These are phyloP conservation scores for Boletus huronensis DNA, from an alignment of 768 basidiomycete genomes.

Conservation along the genomic window DNA sequence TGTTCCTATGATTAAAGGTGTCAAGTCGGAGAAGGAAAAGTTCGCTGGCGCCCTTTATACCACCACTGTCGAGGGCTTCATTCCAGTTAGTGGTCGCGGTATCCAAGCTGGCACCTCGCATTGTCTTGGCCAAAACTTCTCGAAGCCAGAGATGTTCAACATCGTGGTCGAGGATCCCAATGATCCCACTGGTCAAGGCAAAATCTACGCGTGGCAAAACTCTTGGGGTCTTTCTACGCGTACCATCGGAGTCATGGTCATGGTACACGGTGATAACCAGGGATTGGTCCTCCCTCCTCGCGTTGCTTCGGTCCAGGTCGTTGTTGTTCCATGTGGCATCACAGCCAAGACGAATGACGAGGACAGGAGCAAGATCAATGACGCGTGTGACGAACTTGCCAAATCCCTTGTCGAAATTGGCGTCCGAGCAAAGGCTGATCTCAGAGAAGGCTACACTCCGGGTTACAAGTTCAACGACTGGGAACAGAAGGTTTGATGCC, in stretches of 20 bases:
- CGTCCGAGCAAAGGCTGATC: constrained; percentile 83
- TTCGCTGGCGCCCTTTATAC: constrained; percentile 98
- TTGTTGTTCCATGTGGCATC: constrained; percentile 92
- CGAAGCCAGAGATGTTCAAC: constrained; percentile 94
- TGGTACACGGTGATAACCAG: constrained; percentile 98
- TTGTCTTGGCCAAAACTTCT: constrained; percentile 98
- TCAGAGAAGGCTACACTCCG: constrained; percentile 94
- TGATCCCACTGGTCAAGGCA: constrained; percentile 60
- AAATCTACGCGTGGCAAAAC: constrained; percentile 94
- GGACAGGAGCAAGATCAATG: constrained; percentile 66
- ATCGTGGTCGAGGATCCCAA: constrained; percentile 95
- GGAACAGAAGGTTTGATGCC: constrained; percentile 82
- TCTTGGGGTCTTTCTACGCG: constrained; percentile 98
- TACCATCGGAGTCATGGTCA: constrained; percentile 97
- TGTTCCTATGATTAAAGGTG: constrained; percentile 93
- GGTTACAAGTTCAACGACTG: constrained; percentile 99
- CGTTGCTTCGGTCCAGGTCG: constrained; percentile 88
- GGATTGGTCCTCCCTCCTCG: constrained; percentile 96
- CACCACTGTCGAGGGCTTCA: constrained; percentile 96
- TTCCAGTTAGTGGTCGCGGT: constrained; percentile 94
- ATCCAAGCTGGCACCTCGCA: constrained; percentile 99
- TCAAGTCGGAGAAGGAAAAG: constrained; percentile 99
- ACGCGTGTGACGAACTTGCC: constrained; percentile 75
- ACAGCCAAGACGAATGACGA: constrained; percentile 77
- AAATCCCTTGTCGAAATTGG: constrained; percentile 66